Conservation (phyloP, 164 flowering plant genomes). For the Protea cynaroides region DNA sequence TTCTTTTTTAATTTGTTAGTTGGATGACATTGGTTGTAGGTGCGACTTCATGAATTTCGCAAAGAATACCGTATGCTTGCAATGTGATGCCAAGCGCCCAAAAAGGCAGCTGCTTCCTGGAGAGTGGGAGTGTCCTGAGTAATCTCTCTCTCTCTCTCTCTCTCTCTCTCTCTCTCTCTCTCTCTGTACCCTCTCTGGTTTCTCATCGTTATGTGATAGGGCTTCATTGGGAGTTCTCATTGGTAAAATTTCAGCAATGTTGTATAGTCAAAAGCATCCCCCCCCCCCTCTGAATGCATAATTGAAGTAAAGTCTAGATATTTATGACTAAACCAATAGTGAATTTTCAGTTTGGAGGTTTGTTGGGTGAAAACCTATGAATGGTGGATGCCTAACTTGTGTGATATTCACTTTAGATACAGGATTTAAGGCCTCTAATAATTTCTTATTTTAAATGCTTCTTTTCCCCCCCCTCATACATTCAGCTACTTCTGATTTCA, state of each 20-base stretch:
- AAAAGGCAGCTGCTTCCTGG: conserved; percentile 97
- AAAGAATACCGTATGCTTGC: conserved; percentile 85
- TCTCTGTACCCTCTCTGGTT: no score
- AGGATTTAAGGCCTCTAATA: background rate
- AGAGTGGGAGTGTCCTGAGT: conserved; percentile 69
- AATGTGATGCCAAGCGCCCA: conserved; percentile 96
- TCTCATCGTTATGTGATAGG: no score
- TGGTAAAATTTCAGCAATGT: no score
- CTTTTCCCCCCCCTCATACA: conserved; percentile 1
- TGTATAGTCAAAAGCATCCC: no score
- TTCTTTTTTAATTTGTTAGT: conserved; percentile 6
- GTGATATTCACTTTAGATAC: background rate
- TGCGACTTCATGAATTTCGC: conserved; percentile 99
- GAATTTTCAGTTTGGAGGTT: background rate
- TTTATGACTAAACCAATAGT: background rate
- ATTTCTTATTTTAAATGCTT: background rate
- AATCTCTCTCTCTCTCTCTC: background rate
- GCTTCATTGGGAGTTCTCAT: no score
- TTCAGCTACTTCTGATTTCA: background rate
- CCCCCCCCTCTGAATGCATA: no score
- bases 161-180: background rate
- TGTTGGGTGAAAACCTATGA: background rate
- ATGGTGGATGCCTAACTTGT: background rate
- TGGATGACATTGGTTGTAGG: conserved; percentile 37
- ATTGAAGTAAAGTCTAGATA: background rate